phyloP scores from a whole-genome alignment of 2,329 filamentous ascomycete species.

The Penicillium frequentans region DNA sequence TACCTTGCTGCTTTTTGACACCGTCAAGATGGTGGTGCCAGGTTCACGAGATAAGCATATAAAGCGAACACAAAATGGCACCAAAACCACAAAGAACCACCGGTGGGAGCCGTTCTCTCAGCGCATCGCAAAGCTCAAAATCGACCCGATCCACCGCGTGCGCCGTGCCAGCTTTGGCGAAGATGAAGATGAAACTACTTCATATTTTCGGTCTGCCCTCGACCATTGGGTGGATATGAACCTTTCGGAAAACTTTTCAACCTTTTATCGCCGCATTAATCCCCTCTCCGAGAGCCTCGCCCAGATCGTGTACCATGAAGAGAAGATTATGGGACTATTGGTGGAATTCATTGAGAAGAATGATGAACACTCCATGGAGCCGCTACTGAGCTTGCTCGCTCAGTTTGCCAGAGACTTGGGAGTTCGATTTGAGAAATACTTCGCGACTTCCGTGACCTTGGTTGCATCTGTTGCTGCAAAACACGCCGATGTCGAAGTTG shows the following conservation, averaged over 20 bases:
- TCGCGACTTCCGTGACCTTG: conserved; percentile 70
- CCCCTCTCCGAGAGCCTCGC: conserved; percentile 85
- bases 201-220: conserved; percentile 79
- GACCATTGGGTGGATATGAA: conserved; percentile 92
- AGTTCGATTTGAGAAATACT: conserved; percentile 83
- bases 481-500: conserved; percentile 78
- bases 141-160: conserved; percentile 89
- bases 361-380: conserved; percentile 79
- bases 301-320: conserved; percentile 87
- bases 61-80: conserved; percentile 67
- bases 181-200: conserved; percentile 73
- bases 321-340: conserved; percentile 77
- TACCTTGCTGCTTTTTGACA: conserved; percentile 28
- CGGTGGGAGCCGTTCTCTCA: conserved; percentile 88
- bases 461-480: conserved; percentile 77
- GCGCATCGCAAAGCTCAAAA: conserved; percentile 86
- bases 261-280: conserved; percentile 72
- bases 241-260: conserved; percentile 75
- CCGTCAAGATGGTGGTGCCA: conserved; percentile 49
- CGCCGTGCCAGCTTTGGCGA: conserved; percentile 78
- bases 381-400: conserved; percentile 81
- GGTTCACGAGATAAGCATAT: conserved; percentile 68
- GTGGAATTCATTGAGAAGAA: conserved; percentile 73
- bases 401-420: conserved; percentile 95
- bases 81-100: conserved; percentile 76